Evolutionary conservation across 2,329 filamentous ascomycete species (phyloP).

Genomic region (Hypoxylon sp.): DNA sequence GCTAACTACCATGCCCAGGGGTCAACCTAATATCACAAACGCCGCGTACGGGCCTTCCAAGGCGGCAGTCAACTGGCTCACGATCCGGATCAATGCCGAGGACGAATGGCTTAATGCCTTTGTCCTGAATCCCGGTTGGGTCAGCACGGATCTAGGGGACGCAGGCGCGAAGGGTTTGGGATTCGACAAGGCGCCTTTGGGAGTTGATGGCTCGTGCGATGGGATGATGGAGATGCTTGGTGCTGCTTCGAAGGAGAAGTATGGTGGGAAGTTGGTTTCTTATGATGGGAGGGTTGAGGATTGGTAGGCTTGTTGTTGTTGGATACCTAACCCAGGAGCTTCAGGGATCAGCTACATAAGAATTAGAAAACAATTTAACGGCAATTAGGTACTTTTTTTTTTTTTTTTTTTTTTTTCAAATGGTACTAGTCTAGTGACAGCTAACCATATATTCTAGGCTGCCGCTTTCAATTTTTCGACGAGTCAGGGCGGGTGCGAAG

Average conservation of each 20-base stretch:
- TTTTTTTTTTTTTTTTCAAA: too few species aligned
- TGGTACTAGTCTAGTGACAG: too few species aligned
- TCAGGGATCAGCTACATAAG: too few species aligned
- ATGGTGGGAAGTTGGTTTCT: constrained; percentile 29
- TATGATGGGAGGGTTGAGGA: constrained; percentile 17
- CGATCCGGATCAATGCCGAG: constrained; percentile 46
- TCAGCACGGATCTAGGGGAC: constrained; percentile 27
- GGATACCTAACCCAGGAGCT: too few species aligned
- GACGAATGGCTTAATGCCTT: constrained; percentile 45
- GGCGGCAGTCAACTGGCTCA: constrained; percentile 47
- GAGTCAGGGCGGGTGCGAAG: too few species aligned
- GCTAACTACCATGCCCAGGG: too few species aligned
- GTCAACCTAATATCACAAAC: constrained; percentile 42
- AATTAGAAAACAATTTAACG: too few species aligned
- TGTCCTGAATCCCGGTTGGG: constrained; percentile 26
- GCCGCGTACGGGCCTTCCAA: constrained; percentile 57
- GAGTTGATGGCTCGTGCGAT: constrained; percentile 20
- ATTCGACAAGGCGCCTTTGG: constrained; percentile 3
- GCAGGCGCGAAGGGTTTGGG: constrained; percentile 16
- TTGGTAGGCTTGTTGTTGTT: too few species aligned
- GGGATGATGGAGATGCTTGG: constrained; percentile 21
- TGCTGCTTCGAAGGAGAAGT: constrained; percentile 18
- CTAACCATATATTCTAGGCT: too few species aligned
- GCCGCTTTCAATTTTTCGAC: too few species aligned
- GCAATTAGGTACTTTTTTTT: too few species aligned